Evolutionary conservation across 306 rosid genomes (phyloP).

Genomic region (Rosa rugosa): DNA sequence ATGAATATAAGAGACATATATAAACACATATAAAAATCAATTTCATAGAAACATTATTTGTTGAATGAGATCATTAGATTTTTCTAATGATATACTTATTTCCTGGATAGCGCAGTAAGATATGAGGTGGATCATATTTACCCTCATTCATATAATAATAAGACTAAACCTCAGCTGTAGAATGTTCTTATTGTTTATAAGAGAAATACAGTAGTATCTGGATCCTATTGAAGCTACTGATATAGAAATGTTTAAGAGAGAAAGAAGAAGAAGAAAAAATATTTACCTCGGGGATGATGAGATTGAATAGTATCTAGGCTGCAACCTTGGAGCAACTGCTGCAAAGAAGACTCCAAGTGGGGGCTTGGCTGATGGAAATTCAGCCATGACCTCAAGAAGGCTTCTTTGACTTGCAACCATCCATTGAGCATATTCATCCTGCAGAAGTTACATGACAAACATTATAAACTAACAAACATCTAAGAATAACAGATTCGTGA

Average conservation of each 20-base stretch:
- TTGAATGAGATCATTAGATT: not conserved
- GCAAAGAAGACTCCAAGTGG: conserved; percentile 94
- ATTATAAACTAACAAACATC: conserved; percentile 22
- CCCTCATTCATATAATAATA: not conserved
- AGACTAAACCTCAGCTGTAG: not conserved
- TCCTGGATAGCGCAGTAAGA: not conserved
- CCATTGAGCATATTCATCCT: conserved; percentile 97
- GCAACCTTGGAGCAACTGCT: conserved; percentile 87
- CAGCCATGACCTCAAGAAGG: conserved; percentile 93
- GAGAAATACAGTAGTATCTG: not conserved
- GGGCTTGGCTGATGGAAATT: conserved; percentile 86
- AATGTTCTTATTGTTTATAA: not conserved
- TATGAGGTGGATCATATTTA: not conserved
- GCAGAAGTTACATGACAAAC: conserved; percentile 25
- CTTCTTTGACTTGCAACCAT: conserved; percentile 84
- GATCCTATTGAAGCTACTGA: not conserved
- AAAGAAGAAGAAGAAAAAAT: not conserved
- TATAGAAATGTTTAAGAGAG: not conserved
- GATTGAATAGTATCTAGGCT: conserved; percentile 93
- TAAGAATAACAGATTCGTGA: conserved; percentile 7
- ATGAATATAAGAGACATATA: not conserved
- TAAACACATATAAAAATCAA: conserved; percentile 1
- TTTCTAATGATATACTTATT: not conserved
- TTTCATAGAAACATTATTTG: not conserved
- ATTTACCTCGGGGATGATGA: conserved; percentile 87